Conservation (phyloP, 1,284 basidiomycete genomes). For the Sanguinoderma infundibulare region DNA sequence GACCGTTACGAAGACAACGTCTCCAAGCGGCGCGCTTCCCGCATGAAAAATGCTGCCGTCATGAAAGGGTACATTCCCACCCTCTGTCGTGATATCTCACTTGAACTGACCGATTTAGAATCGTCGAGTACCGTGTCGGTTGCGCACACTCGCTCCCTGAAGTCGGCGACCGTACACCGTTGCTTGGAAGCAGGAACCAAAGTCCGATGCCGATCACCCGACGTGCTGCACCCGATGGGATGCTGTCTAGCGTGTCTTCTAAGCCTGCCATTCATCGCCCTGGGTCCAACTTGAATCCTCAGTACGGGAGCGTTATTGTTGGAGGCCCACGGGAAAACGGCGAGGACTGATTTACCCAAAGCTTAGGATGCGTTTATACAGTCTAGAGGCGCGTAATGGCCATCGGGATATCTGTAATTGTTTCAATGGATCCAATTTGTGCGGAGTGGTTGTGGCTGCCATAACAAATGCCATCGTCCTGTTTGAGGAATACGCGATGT, state of each 20-base stretch:
- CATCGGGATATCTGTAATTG: not conserved
- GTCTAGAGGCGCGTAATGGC: not conserved
- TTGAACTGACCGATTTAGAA: conserved; percentile 20
- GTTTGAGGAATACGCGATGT: not conserved
- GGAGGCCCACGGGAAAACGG: conserved; percentile 11
- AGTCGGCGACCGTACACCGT: conserved; percentile 28
- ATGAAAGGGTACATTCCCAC: conserved; percentile 71
- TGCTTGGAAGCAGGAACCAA: conserved; percentile 18
- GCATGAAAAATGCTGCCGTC: conserved; percentile 73
- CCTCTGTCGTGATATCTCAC: conserved; percentile 6
- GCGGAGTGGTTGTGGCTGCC: not conserved
- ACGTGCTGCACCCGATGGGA: conserved; percentile 5
- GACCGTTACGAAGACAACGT: conserved; percentile 88
- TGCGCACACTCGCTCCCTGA: conserved; percentile 25
- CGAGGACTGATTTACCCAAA: not conserved
- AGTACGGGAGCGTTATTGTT: conserved; percentile 22
- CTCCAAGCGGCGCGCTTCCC: conserved; percentile 71
- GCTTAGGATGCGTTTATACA: not conserved
- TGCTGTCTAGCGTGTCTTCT: not conserved
- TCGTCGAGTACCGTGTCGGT: conserved; percentile 33
- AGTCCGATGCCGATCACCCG: conserved; percentile 7
- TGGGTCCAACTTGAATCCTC: conserved; percentile 11
- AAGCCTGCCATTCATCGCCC: not conserved
- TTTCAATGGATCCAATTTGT: not conserved
- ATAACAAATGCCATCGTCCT: too few relatives aligned